phyloP scores from a whole-genome alignment of 495 filamentous ascomycete genomes.

The Penicillium simplicissimum region DNA sequence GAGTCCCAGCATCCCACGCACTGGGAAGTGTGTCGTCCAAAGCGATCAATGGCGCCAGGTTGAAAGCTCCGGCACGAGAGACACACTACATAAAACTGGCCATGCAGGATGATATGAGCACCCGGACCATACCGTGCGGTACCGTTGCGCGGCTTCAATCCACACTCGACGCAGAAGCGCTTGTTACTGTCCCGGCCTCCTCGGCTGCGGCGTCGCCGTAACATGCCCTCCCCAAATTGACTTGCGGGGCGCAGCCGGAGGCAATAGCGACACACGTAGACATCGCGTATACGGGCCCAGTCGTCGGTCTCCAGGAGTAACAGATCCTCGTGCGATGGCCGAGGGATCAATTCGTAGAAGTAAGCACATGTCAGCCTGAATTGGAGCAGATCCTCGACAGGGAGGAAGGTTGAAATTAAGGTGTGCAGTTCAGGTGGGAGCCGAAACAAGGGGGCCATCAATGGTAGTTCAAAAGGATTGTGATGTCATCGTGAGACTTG shows the following conservation, averaged over 20 bases:
- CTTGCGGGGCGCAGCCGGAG: constrained; percentile 31
- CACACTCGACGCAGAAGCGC: constrained; percentile 43
- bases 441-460: constrained; percentile 35
- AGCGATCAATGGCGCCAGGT: constrained; percentile 16
- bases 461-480: background rate
- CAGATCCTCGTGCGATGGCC: constrained; percentile 29
- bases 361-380: constrained; percentile 50
- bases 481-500: background rate
- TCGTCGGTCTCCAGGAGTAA: constrained; percentile 27
- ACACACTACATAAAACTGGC: constrained; percentile 30
- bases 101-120: constrained; percentile 26
- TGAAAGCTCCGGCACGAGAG: constrained; percentile 30
- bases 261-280: constrained; percentile 44
- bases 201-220: constrained; percentile 26
- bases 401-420: constrained; percentile 54
- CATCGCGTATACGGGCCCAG: constrained; percentile 26
- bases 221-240: constrained; percentile 37
- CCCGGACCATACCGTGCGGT: constrained; percentile 37
- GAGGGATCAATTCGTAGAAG: constrained; percentile 28
- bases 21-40: constrained; percentile 13
- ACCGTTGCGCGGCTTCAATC: constrained; percentile 29
- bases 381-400: constrained; percentile 55
- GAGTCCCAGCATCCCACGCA: constrained; percentile 19
- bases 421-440: constrained; percentile 61
- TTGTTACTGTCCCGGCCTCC: constrained; percentile 25